Base-by-base conservation (phyloP, 257 asterid species). In the Ophiorrhiza pumila region DNA sequence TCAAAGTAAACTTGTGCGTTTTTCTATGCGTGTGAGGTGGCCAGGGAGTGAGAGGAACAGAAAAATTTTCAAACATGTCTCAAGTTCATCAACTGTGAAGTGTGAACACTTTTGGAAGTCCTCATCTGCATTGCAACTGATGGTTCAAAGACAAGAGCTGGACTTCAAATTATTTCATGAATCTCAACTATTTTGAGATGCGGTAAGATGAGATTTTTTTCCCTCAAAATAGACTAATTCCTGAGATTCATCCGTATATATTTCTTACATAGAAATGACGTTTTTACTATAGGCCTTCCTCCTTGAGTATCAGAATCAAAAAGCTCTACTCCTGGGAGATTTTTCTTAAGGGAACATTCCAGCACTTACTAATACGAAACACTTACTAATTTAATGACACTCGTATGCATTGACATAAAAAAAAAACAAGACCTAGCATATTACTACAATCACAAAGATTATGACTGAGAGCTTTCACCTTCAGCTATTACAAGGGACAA, bases 401-500 rank as follows among this genome's bases (percentile, higher is more conserved):
- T 39, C 4, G 34, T 64, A n/a, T 42, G 37, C n/a, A 42, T 18
- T 35, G 45, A 61, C 22, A 34, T n/a, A n/a, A n/a, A n/a, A 34
- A 18, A n/a, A 0, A 61, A 61, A 61, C 5, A 35, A 22, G 22
- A 7, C 15, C 23, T 8, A 27, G 20, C 20, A 53, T 27, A 27
- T 18, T 58, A 12, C 34, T 7, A 61, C 31, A 58, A 27, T 31
- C 14, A 32, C 23, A 63, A 11, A 63, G 12, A 49, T 14, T 0
- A 41, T 29, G 72, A 50, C 67, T 18, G 50, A 76, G 41, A 61
- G 39, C 37, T 63, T 65, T 60, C 52, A 76, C 80, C 76, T 76
- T 63, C 72, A 29, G 76, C 75, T 39, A 76, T 76, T 49, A 64
- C 68, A 34, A 70, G 80, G n/a, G 76, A 42, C 61, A 76, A 76